Conservation (phyloP, 2,329 filamentous ascomycete genomes). For the Gnomoniopsis smithogilvyi region DNA sequence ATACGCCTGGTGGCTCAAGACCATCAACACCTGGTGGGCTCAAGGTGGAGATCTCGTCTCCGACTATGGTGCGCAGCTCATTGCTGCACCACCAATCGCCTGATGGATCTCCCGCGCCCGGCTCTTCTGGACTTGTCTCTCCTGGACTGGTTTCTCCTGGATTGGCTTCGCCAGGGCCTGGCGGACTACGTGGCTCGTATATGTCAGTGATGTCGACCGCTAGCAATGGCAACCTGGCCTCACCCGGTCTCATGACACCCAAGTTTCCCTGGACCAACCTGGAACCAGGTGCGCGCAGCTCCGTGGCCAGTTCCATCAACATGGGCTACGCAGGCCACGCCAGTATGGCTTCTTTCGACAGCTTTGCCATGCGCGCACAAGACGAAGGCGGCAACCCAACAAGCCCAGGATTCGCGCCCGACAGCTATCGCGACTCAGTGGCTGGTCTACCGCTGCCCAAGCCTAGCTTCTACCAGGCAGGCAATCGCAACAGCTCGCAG, state of each 20-base stretch:
- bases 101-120: constrained; percentile 8
- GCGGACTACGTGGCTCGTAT: not conserved
- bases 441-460: constrained; percentile 25
- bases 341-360: constrained; percentile 18
- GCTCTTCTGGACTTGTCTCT: not conserved
- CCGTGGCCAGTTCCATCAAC: not conserved
- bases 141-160: not conserved
- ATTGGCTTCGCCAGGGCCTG: not conserved
- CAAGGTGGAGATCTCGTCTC: constrained; percentile 17
- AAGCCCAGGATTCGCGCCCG: constrained; percentile 15
- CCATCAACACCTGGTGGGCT: constrained; percentile 14
- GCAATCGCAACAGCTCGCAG: constrained; percentile 38
- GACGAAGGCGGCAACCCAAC: constrained; percentile 5
- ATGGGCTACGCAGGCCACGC: not conserved
- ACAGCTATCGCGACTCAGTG: constrained; percentile 24
- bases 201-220: not conserved
- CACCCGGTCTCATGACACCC: constrained; percentile 13
- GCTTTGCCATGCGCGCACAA: constrained; percentile 18
- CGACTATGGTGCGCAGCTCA: constrained; percentile 18
- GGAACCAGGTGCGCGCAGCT: constrained; percentile 12
- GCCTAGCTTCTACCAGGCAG: constrained; percentile 23
- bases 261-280: constrained; percentile 18
- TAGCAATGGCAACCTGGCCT: not conserved
- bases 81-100: constrained; percentile 19
- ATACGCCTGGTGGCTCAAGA: constrained; percentile 12